Base-by-base conservation (phyloP, 202 grass and related monocot species). In the Eragrostis tef region DNA sequence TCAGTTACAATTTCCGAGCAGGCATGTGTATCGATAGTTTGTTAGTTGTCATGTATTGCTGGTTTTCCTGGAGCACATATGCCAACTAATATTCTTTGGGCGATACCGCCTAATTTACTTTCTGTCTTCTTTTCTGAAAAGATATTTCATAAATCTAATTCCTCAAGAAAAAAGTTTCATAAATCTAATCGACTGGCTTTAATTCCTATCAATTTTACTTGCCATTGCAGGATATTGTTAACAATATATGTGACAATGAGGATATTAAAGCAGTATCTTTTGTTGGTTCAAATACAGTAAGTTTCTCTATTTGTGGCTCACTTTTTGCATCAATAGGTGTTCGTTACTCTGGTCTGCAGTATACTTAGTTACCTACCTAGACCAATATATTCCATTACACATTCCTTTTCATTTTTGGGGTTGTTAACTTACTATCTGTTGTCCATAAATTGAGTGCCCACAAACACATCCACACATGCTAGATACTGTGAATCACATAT, bases 271-370 rank as follows among this genome's bases (percentile, higher is more conserved):
- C 95, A 71, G 83, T 98, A 83, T 98, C 95, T 50, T 98, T 98
- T 90, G 95, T 98, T 87, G 95, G 95, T 79, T 98, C 95, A 57
- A 98, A 98, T 75, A 98, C 83, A 78, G 95, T 98, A 91, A 94
- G 95, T 85, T 14, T 73, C 11, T 73, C 43, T 70, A 68, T 86
- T 56, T 54, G 63, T 31, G 20, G n/a, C 67, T 77, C 69, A 41
- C 0, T 39, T 80, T 68, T 48, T 39, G 16, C 29, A 50, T 83
- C 68, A 60, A 19, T 72, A 20, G 52, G 46, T 46, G 22, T 46
- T 21, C 53, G 56, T 67, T 53, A 75, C 29, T 70, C 9, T 67
- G 27, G 43, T 68, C 7, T 9, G 12, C 43, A 44, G 25, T 70
- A n/a, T 44, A 45, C 19, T 58, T 80, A 46, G 24, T n/a, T 25